Percentiles rank a stretch among this genome's conserved stretches.
Conservation (phyloP, 2,329 filamentous ascomycete species). For the Paecilomyces niveus region DNA sequence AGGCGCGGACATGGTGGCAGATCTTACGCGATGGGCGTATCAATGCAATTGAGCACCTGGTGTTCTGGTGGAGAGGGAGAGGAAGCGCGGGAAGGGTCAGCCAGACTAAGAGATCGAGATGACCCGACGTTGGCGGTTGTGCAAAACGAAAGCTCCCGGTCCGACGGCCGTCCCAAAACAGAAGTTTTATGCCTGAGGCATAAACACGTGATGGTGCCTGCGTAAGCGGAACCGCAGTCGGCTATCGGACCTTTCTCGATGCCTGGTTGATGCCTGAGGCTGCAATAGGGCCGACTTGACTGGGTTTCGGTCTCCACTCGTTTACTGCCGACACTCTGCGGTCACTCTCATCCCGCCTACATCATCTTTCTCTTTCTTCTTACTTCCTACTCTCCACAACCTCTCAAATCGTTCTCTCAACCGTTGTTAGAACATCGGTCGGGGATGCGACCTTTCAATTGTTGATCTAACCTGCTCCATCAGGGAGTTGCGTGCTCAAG, state of each 20-base stretch:
- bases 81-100: conserved; percentile 15
- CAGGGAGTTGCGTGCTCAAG: conserved; percentile 19
- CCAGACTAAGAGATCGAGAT: conserved; percentile 26
- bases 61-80: conserved; percentile 23
- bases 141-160: conserved; percentile 29
- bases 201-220: background rate
- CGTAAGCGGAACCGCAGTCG: background rate
- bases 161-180: conserved; percentile 22
- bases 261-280: background rate
- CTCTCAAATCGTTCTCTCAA: conserved; percentile 1
- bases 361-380: conserved; percentile 7
- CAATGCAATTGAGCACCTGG: conserved; percentile 20
- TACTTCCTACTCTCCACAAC: conserved; percentile 1
- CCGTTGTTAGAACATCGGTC: conserved; percentile 4
- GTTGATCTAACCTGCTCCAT: conserved; percentile 17
- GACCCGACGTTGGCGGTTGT: conserved; percentile 33
- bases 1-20: conserved; percentile 59
- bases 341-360: conserved; percentile 6
- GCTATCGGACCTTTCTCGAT: background rate
- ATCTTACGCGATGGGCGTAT: conserved; percentile 9
- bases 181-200: conserved; percentile 6
- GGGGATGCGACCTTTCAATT: conserved; percentile 17
- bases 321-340: background rate
- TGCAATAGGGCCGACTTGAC: background rate
- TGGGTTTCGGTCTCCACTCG: background rate